phyloP scores from a whole-genome alignment of 805 yeast genomes.

The Komagataella pastoris region DNA sequence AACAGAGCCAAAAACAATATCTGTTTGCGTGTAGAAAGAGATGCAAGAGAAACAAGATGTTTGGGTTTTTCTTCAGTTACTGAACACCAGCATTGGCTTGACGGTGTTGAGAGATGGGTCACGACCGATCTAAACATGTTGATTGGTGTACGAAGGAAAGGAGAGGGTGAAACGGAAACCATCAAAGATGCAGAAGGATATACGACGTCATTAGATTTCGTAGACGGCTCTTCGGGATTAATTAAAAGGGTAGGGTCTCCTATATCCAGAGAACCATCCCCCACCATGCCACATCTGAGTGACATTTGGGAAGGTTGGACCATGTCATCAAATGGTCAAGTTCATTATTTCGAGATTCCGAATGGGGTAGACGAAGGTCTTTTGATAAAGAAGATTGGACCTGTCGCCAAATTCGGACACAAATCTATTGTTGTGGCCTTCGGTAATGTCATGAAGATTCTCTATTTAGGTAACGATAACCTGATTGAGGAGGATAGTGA shows the following conservation, averaged over 20 bases:
- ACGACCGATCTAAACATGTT: conserved; percentile 64
- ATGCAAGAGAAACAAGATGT: conserved; percentile 83
- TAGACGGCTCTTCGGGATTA: background rate
- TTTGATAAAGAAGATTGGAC: conserved; percentile 42
- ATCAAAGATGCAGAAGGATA: background rate
- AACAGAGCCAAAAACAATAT: conserved; percentile 69
- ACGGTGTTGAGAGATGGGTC: conserved; percentile 66
- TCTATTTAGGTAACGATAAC: conserved; percentile 68
- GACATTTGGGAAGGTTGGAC: conserved; percentile 77
- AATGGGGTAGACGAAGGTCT: conserved; percentile 28
- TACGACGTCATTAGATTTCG: background rate
- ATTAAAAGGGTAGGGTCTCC: background rate
- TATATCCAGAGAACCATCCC: background rate
- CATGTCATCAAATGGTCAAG: conserved; percentile 51
- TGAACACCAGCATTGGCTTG: conserved; percentile 58
- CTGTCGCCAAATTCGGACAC: conserved; percentile 60
- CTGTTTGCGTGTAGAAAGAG: conserved; percentile 85
- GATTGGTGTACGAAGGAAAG: conserved; percentile 47
- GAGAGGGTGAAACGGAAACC: conserved; percentile 12
- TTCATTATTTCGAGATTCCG: conserved; percentile 47
- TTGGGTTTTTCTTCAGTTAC: conserved; percentile 67
- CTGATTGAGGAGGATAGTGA: conserved; percentile 32
- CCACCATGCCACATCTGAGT: conserved; percentile 10
- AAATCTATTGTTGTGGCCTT: conserved; percentile 65
- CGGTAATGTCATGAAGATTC: conserved; percentile 59